Percentiles rank a stretch among this genome's conserved stretches.
phyloP scores from a whole-genome alignment of 169 alveolate species.

The Cryptosporidium parvum region DNA sequence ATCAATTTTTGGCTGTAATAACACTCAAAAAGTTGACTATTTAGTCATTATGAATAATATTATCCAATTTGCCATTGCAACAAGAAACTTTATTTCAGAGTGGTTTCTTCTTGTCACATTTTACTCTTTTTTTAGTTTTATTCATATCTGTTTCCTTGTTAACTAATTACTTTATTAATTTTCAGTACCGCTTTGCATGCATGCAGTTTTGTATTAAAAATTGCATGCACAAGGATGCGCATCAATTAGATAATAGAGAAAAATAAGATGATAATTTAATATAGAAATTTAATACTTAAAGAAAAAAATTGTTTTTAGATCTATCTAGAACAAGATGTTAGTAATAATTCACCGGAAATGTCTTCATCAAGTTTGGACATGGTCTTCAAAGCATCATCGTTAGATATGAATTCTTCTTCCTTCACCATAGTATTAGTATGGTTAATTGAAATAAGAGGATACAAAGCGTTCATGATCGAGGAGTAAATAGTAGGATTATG shows the following conservation, averaged over 20 bases:
- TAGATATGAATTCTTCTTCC: neutral
- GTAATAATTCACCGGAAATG: neutral
- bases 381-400: neutral
- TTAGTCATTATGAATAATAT: neutral
- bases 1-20: neutral
- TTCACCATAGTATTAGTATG: slow-evolving; percentile 17
- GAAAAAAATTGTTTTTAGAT: too few relatives aligned
- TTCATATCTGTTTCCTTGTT: neutral
- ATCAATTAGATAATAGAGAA: too few relatives aligned
- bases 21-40: neutral
- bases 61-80: neutral
- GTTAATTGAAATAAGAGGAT: slow-evolving; percentile 48
- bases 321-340: slow-evolving; percentile 35
- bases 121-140: neutral
- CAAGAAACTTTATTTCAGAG: slow-evolving; percentile 45
- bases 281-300: too few relatives aligned
- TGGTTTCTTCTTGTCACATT: slow-evolving; percentile 39
- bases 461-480: slow-evolving; percentile 48
- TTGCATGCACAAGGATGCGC: neutral
- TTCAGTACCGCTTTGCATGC: neutral
- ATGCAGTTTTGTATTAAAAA: neutral
- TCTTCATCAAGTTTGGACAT: slow-evolving; percentile 23
- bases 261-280: too few relatives aligned
- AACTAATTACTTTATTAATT: neutral
- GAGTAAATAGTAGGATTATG: slow-evolving; percentile 50